phyloP scores from a whole-genome alignment of 225 moss, liverwort and hornwort species.

The Neckera pumila region DNA sequence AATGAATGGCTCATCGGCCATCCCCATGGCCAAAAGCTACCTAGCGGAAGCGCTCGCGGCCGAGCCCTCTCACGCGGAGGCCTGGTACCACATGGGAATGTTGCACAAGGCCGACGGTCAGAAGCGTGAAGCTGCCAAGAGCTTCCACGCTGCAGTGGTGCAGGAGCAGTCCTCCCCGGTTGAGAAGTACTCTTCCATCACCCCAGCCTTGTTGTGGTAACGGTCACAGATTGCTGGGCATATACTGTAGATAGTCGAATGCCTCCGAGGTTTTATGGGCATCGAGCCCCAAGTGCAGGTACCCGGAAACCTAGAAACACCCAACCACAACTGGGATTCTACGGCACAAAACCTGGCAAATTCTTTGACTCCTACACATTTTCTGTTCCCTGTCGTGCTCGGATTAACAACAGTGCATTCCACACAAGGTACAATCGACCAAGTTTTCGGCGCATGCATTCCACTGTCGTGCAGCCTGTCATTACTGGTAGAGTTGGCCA shows the following conservation, averaged over 20 bases:
- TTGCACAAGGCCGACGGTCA: conserved; percentile 65
- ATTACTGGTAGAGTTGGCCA: not conserved
- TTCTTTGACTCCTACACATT: too few species aligned
- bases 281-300: not conserved
- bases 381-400: not conserved
- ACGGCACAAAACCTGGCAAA: not conserved
- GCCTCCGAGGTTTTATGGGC: not conserved
- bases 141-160: conserved; percentile 66
- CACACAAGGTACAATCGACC: not conserved
- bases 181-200: conserved; percentile 60
- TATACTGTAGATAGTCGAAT: too few species aligned
- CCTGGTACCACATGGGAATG: conserved; percentile 74
- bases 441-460: not conserved
- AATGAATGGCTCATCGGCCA: conserved; percentile 30
- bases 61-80: conserved; percentile 62
- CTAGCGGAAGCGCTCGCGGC: conserved; percentile 73
- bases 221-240: too few species aligned
- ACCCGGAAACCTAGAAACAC: not conserved
- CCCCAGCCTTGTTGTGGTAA: conserved; percentile 63
- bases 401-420: not conserved
- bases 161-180: conserved; percentile 69
- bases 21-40: conserved; percentile 60
- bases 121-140: conserved; percentile 56
- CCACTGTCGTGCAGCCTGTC: not conserved
- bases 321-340: not conserved